Conservation (phyloP, 352 stramenopile genomes). For the Globisporangium cystogenes region DNA sequence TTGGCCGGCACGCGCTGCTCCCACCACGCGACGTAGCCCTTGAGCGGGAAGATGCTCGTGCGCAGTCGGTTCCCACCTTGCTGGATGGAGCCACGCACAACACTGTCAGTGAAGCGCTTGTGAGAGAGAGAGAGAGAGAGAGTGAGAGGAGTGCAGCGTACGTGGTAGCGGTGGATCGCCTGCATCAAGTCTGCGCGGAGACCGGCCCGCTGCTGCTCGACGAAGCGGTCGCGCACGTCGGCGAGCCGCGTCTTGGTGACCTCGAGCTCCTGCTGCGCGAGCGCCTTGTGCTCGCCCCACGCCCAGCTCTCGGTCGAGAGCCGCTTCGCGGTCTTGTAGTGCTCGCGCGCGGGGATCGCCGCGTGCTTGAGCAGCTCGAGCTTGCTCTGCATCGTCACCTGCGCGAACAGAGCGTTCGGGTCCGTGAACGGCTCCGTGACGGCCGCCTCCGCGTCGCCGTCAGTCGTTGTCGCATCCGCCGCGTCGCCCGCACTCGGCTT, state of each 20-base stretch:
- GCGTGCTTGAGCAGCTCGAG: slow-evolving; percentile 52
- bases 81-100: slow-evolving; percentile 15
- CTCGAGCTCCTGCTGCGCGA: slow-evolving; percentile 58
- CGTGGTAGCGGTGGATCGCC: slow-evolving; percentile 39
- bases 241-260: slow-evolving; percentile 44
- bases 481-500: slow-evolving; percentile 13
- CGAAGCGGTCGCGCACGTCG: slow-evolving; percentile 40
- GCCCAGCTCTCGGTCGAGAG: slow-evolving; percentile 60
- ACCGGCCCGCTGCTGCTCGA: slow-evolving; percentile 41
- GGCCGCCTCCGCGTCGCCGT: not conserved
- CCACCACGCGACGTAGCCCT: slow-evolving; percentile 68
- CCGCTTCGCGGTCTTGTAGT: slow-evolving; percentile 48
- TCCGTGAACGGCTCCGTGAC: slow-evolving; percentile 23
- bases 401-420: slow-evolving; percentile 29
- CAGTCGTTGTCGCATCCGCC: not conserved
- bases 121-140: not conserved
- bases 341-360: slow-evolving; percentile 38
- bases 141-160: slow-evolving; percentile 13
- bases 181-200: slow-evolving; percentile 36
- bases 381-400: slow-evolving; percentile 60
- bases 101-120: too few relatives aligned
- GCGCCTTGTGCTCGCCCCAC: slow-evolving; percentile 32
- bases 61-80: slow-evolving; percentile 42
- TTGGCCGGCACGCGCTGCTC: slow-evolving; percentile 27
- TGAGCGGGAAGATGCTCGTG: slow-evolving; percentile 54